Evolutionary conservation across 1,284 basidiomycete genomes (phyloP).

Genomic region (Anthracocystis panici-leucophaei): DNA sequence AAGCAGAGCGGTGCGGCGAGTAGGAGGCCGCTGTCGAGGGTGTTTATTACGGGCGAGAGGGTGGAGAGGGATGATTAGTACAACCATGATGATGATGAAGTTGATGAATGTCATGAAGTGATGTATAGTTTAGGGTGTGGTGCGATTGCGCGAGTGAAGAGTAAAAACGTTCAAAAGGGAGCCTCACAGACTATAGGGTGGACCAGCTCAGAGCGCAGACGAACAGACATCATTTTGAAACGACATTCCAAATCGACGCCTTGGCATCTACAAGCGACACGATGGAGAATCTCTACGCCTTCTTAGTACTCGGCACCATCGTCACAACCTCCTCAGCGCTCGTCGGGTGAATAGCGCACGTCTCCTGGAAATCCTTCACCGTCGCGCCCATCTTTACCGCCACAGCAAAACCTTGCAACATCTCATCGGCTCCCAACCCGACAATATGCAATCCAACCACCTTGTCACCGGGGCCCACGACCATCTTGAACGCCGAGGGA

Average conservation of each 20-base stretch:
- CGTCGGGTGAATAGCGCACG: slow-evolving; percentile 68
- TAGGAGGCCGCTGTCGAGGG: slow-evolving; percentile 41
- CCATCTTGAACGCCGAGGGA: slow-evolving; percentile 91
- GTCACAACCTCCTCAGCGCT: slow-evolving; percentile 65
- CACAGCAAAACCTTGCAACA: slow-evolving; percentile 91
- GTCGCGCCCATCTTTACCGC: slow-evolving; percentile 91
- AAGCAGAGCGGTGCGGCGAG: slow-evolving; percentile 11
- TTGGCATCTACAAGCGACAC: too few species aligned
- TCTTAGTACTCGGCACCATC: slow-evolving; percentile 44
- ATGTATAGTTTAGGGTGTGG: neutral
- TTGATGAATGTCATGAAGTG: neutral
- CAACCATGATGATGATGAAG: neutral
- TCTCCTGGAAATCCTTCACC: slow-evolving; percentile 67
- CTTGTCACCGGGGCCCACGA: slow-evolving; percentile 88
- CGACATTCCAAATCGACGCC: too few species aligned
- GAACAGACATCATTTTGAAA: too few species aligned
- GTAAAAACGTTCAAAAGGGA: too few species aligned
- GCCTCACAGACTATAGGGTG: too few species aligned
- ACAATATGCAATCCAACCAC: slow-evolving; percentile 95
- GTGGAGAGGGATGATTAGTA: slow-evolving; percentile 28
- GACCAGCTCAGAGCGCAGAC: too few species aligned
- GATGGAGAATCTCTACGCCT: slow-evolving; percentile 14
- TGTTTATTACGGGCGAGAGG: slow-evolving; percentile 52
- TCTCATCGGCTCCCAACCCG: slow-evolving; percentile 84
- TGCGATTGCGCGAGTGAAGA: too few species aligned